Evolutionary conservation across 805 yeast species (phyloP), one percentile per base, ranked within the genome.

Genomic region (Nakazawaea anatomiae): DNA sequence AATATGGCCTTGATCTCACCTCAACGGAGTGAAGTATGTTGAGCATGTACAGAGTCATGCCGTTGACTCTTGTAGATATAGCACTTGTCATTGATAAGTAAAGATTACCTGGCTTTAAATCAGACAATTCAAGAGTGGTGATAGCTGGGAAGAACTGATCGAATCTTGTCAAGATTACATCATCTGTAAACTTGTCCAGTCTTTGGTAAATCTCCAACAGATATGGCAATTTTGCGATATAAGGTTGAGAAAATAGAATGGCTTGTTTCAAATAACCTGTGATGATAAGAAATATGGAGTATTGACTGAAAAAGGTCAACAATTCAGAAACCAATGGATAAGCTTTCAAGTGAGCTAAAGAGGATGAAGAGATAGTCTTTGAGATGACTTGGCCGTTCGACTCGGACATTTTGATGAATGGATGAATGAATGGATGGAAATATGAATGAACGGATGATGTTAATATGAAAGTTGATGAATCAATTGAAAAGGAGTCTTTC

Each of bases 261-360:
- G 56, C 46, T 1, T 55, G 46, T 25, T 55, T 47, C n/a, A 57
- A 39, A 40, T 62, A 57, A 9, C 53, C 34, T 42, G 54, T 52
- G n/a, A 60, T 42, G n/a, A 56, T 46, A 32, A 50, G 52, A 42
- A 54, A 53, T 1, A 59, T 38, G 14, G 61, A 54, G 30, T 57
- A 57, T 12, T 52, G 50, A 11, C 54, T 47, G 5, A 60, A 43
- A 12, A 52, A 56, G 4, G 51, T 45, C 42, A 54, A 44, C 12
- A 58, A 39, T 27, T 67, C 71, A 6, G 58, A 48, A 43, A 65
- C 58, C 5, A 65, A 40, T 6, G 72, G 71, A 47, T 69, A 69
- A 5, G 57, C 56, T 47, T 54, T 55, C 43, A 69, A 39, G 51
- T 68, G 72, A 12, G 53, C 46, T 14, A 45, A 40, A 5, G 48